Percentiles rank a stretch among this genome's conserved stretches.
Evolutionary conservation across 2,329 filamentous ascomycete genomes (phyloP).

Genomic region (Talaromyces sp.): DNA sequence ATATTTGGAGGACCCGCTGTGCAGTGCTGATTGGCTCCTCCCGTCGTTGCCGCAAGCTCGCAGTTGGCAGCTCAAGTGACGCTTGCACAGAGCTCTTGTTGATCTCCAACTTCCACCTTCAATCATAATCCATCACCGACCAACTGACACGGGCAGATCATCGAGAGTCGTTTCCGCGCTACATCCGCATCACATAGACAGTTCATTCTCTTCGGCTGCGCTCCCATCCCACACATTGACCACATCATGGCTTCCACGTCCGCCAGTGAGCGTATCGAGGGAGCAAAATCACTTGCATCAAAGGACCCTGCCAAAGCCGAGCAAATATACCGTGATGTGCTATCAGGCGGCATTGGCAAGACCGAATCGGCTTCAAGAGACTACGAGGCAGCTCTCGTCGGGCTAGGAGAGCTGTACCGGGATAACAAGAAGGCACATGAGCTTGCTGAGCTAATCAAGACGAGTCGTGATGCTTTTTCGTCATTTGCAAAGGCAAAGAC

Average conservation of each 20-base stretch:
- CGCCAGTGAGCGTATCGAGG: slow-evolving; percentile 68
- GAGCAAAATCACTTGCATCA: slow-evolving; percentile 81
- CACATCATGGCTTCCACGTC: slow-evolving; percentile 49
- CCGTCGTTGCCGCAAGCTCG: slow-evolving; percentile 6
- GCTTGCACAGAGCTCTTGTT: slow-evolving; percentile 12
- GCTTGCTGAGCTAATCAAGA: slow-evolving; percentile 83
- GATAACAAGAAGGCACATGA: slow-evolving; percentile 76
- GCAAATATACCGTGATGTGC: slow-evolving; percentile 81
- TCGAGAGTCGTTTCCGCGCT: neutral
- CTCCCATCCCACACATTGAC: slow-evolving; percentile 19
- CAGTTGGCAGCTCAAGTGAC: slow-evolving; percentile 11
- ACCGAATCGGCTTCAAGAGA: slow-evolving; percentile 84
- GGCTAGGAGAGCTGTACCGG: slow-evolving; percentile 86
- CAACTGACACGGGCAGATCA: neutral
- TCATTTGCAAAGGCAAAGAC: slow-evolving; percentile 99
- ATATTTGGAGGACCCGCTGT: slow-evolving; percentile 1
- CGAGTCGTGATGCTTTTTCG: slow-evolving; percentile 85
- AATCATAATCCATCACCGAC: slow-evolving; percentile 5
- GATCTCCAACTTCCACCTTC: neutral
- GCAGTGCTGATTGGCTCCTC: slow-evolving; percentile 10
- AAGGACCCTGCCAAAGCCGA: slow-evolving; percentile 80
- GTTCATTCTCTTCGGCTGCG: neutral
- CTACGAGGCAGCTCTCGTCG: slow-evolving; percentile 85
- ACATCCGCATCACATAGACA: slow-evolving; percentile 14
- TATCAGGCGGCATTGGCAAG: slow-evolving; percentile 77